Percentiles rank a stretch among this genome's conserved stretches.
Evolutionary conservation across 257 asterid genomes (phyloP).

Genomic region (Forsythia suspensa): DNA sequence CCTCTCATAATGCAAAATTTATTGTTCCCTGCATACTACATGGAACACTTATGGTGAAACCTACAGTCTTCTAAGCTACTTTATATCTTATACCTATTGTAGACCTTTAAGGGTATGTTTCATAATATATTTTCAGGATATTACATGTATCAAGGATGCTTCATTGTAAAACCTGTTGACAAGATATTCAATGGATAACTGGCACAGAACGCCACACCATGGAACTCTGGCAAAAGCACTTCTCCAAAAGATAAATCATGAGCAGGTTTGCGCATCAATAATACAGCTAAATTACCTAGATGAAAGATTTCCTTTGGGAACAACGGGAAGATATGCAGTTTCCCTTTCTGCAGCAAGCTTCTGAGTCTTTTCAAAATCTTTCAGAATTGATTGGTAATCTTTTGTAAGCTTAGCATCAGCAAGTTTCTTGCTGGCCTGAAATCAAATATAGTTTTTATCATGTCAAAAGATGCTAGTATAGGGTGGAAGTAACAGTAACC

Average conservation of each 20-base stretch:
- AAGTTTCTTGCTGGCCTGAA: conserved; percentile 49
- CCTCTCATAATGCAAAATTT: not conserved
- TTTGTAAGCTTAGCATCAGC: conserved; percentile 60
- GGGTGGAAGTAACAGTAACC: not conserved
- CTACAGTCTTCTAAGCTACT: not conserved
- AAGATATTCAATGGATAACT: not conserved
- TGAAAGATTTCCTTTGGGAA: conserved; percentile 29
- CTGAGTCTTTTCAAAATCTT: conserved; percentile 61
- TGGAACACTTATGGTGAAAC: not conserved
- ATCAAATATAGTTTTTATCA: conserved; percentile 7
- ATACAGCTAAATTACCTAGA: conserved; percentile 31
- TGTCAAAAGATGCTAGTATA: not conserved
- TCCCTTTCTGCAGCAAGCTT: conserved; percentile 52
- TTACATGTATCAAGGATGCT: not conserved
- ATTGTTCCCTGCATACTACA: not conserved
- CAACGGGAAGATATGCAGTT: conserved; percentile 35
- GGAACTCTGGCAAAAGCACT: not conserved
- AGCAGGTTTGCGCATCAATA: not conserved
- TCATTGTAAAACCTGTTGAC: not conserved
- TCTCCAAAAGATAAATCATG: conserved; percentile 1
- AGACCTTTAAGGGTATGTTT: not conserved
- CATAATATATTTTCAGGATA: not conserved
- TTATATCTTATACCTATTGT: not conserved
- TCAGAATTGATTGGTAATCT: conserved; percentile 53
- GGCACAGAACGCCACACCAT: not conserved